A percentile compares a stretch with the other conserved stretches of the same genome.
Conservation (phyloP, 2,329 filamentous ascomycete species). For the Helotiales sp. region DNA sequence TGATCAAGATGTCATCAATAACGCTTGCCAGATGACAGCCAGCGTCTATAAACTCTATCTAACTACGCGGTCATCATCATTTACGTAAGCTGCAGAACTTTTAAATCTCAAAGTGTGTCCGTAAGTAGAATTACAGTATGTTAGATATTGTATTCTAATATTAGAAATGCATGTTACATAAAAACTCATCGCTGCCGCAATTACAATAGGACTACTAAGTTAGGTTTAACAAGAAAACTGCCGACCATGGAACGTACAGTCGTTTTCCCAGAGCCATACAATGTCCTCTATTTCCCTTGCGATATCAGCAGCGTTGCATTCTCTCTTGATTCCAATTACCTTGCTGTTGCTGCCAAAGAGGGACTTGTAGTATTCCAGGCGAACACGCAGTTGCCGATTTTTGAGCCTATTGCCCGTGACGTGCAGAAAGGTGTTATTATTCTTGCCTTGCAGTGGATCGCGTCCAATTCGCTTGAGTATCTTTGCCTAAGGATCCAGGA, state of each 20-base stretch:
- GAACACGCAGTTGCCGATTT: background rate
- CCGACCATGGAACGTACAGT: background rate
- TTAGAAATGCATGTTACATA: background rate
- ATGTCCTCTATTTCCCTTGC: background rate
- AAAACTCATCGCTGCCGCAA: background rate
- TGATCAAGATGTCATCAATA: background rate
- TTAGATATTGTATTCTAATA: background rate
- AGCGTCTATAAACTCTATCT: background rate
- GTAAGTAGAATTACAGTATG: background rate
- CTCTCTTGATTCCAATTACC: background rate
- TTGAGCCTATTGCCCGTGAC: background rate
- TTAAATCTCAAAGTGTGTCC: background rate
- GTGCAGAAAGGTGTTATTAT: background rate
- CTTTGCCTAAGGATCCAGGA: background rate
- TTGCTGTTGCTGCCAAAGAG: background rate
- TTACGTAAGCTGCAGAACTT: background rate
- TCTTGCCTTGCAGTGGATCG: background rate
- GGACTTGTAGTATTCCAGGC: background rate
- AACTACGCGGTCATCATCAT: background rate
- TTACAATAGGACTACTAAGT: background rate
- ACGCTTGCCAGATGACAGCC: background rate
- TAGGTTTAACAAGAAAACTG: background rate
- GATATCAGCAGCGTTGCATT: background rate
- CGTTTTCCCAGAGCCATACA: background rate
- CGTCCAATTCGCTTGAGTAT: background rate